These are phyloP conservation scores for Claviceps sp. DNA, from an alignment of 2,329 filamentous ascomycete species.

Conservation along the genomic window DNA sequence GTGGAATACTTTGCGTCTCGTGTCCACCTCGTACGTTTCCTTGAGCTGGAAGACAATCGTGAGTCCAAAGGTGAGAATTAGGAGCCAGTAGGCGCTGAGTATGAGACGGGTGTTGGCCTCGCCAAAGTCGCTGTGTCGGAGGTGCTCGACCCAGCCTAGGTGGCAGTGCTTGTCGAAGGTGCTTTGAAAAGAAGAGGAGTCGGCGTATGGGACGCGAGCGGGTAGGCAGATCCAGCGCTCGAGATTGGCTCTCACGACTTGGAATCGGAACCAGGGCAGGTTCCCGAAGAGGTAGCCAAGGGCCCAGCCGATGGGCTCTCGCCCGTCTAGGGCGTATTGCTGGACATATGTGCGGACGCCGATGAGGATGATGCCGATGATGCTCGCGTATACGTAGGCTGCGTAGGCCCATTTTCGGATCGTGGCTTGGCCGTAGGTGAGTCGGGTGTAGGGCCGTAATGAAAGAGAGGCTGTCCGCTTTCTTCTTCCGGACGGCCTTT, in stretches of 20 bases:
- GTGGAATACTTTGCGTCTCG: conserved; percentile 91
- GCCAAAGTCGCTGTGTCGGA: conserved; percentile 54
- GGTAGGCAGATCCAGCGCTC: conserved; percentile 68
- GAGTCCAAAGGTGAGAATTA: conserved; percentile 58
- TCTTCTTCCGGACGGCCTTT: conserved; percentile 50
- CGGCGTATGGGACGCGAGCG: conserved; percentile 18
- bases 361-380: conserved; percentile 52
- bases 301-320: conserved; percentile 87
- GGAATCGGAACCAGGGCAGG: conserved; percentile 54
- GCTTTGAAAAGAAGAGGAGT: conserved; percentile 4
- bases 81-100: conserved; percentile 59
- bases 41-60: conserved; percentile 62
- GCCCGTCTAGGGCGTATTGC: conserved; percentile 49
- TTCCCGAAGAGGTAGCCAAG: conserved; percentile 81
- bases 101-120: conserved; percentile 71
- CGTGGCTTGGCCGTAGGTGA: conserved; percentile 67
- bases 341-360: conserved; percentile 60
- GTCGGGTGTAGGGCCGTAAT: conserved; percentile 59
- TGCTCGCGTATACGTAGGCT: conserved; percentile 57
- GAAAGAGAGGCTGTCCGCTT: conserved; percentile 52
- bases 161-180: conserved; percentile 25
- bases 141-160: conserved; percentile 48
- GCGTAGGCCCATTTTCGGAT: conserved; percentile 77
- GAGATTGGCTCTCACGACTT: conserved; percentile 54
- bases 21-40: conserved; percentile 79